Evolutionary conservation across 805 yeast species (phyloP), one percentile per base, ranked within the genome.

Genomic region (Nakazawaea peltata): DNA sequence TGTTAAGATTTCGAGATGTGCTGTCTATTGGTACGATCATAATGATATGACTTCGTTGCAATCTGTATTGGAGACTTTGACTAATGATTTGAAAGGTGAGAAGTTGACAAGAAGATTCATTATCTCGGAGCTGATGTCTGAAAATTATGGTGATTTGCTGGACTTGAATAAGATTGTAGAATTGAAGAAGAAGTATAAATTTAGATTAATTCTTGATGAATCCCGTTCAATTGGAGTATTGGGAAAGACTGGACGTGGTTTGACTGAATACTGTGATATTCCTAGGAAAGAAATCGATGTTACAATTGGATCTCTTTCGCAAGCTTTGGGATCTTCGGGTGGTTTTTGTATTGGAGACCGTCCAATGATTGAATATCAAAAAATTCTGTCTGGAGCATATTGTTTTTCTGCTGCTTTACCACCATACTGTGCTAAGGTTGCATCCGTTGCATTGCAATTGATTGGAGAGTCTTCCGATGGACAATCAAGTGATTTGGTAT

Each of bases 381-480:
- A 95, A 55, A 81, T 92, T 49, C 81, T 86, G 17, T 84, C 95
- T 11, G 68, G 69, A 44, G 96, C 95, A 3, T 92, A 86, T 54
- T 92, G 92, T 41, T 92, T 85, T 56, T 82, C 94, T 49, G 98
- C 98, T 6, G 74, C 96, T 1, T 71, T 90, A 53, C 97, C 98
- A 10, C 94, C 97, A 17, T 90, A 82, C 57, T 72, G 86, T 28
- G 94, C 95, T 1, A 69, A 64, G 38, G 77, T 78, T 2, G 72
- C 71, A 1, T 70, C 83, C 1, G 64, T 65, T 35, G 70, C 73
- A 0, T 62, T 85, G 27, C 50, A 62, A 12, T 55, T 74, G 27
- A 61, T 85, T 43, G 67, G 64, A 26, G 44, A 58, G 18, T 50
- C 56, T 25, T n/a, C n/a, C n/a, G 45, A 52, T 26, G 50, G 50